Percentiles rank a stretch among this genome's conserved stretches.
Conservation (phyloP, 2,329 filamentous ascomycete species). For the Magnaporthales sp. region DNA sequence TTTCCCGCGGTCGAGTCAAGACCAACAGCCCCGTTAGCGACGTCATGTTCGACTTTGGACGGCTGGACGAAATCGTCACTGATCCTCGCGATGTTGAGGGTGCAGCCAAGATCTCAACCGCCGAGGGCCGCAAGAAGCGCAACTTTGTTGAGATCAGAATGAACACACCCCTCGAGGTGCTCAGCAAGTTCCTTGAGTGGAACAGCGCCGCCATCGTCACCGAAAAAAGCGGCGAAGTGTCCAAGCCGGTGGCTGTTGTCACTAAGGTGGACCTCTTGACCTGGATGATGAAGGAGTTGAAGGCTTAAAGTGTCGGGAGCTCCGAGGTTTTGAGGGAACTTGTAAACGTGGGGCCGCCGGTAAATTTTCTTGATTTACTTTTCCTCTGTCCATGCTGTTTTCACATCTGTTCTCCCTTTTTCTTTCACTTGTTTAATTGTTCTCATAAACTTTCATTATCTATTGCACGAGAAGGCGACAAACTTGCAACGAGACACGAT, state of each 20-base stretch:
- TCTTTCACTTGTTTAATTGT: too few species aligned
- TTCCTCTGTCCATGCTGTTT: background rate
- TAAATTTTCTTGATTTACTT: background rate
- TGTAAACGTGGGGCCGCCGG: background rate
- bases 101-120: slow-evolving; percentile 14
- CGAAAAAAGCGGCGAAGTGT: slow-evolving; percentile 53
- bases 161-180: slow-evolving; percentile 72
- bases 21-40: slow-evolving; percentile 67
- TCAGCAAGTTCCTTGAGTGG: slow-evolving; percentile 96
- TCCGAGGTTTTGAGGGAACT: background rate
- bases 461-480: background rate
- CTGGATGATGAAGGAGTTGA: slow-evolving; percentile 69
- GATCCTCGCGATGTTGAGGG: slow-evolving; percentile 60
- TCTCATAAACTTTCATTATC: background rate
- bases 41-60: slow-evolving; percentile 95
- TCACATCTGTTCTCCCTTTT: too few species aligned
- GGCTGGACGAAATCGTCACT: slow-evolving; percentile 82
- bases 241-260: slow-evolving; percentile 79
- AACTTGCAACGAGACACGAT: background rate
- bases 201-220: slow-evolving; percentile 95
- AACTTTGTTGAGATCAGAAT: slow-evolving; percentile 91
- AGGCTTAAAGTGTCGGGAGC: slow-evolving; percentile 21
- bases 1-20: slow-evolving; percentile 73
- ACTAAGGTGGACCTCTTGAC: slow-evolving; percentile 94
- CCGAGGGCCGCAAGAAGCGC: slow-evolving; percentile 36